Evolutionary conservation across 2,329 filamentous ascomycete species (phyloP).

Genomic region (Talaromyces sp.): DNA sequence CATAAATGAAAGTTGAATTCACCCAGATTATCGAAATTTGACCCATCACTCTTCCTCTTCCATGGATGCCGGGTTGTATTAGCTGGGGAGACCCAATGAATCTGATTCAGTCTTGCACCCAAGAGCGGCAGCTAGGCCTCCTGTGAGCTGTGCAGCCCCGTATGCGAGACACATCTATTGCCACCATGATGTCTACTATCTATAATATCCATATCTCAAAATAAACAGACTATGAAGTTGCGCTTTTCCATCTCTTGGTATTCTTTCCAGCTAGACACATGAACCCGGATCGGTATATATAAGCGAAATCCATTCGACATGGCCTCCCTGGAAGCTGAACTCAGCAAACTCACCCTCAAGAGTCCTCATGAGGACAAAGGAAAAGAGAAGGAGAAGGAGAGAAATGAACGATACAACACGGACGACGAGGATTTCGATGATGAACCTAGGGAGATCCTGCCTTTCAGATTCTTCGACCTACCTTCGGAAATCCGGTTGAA

Average conservation of each 20-base stretch:
- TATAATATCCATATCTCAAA: constrained; percentile 3
- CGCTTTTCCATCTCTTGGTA: constrained; percentile 14
- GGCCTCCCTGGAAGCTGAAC: constrained; percentile 23
- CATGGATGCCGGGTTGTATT: constrained; percentile 59
- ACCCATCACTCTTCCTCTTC: constrained; percentile 47
- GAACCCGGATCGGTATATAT: not conserved
- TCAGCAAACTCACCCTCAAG: constrained; percentile 27
- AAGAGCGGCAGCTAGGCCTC: constrained; percentile 50
- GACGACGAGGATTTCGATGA: constrained; percentile 21
- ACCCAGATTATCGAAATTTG: constrained; percentile 56
- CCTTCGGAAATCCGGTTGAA: constrained; percentile 53
- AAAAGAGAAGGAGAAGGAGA: constrained; percentile 16
- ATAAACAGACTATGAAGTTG: constrained; percentile 10
- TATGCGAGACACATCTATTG: constrained; percentile 44
- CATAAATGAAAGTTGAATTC: constrained; percentile 53
- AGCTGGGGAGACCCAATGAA: constrained; percentile 49
- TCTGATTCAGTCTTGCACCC: constrained; percentile 41
- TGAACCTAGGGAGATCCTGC: constrained; percentile 18
- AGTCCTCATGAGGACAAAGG: constrained; percentile 16
- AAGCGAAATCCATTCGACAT: constrained; percentile 20
- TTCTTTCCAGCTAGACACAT: constrained; percentile 23
- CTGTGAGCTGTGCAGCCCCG: constrained; percentile 48
- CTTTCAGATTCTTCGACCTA: constrained; percentile 53
- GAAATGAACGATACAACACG: constrained; percentile 20
- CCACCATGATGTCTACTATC: constrained; percentile 15